These are phyloP conservation scores for Metarhizium anisopliae DNA, from an alignment of 2,329 filamentous ascomycete species.

Conservation along the genomic window DNA sequence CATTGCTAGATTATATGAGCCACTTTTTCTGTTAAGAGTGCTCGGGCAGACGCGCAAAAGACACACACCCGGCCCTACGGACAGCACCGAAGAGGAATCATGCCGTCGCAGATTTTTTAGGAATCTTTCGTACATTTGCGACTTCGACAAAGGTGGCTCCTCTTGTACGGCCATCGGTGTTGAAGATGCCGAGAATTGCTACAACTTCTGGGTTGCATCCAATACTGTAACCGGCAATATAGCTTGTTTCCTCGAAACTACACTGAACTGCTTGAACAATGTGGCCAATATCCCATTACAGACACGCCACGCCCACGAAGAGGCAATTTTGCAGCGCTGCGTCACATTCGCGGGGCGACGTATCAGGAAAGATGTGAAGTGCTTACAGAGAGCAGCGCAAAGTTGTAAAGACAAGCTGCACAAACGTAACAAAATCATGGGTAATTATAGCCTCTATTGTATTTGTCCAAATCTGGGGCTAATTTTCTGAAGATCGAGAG, in stretches of 20 bases:
- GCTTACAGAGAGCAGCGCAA: constrained; percentile 8
- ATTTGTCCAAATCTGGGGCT: background rate
- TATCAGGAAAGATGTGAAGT: constrained; percentile 13
- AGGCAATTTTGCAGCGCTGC: constrained; percentile 1
- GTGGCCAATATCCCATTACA: background rate
- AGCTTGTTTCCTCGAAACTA: background rate
- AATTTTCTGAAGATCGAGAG: background rate
- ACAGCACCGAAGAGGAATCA: background rate
- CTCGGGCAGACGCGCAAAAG: background rate
- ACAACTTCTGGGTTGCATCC: constrained; percentile 34
- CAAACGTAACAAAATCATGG: background rate
- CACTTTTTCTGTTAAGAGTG: background rate
- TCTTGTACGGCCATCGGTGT: constrained; percentile 36
- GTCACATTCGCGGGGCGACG: constrained; percentile 13
- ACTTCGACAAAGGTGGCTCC: constrained; percentile 34
- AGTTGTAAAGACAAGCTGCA: constrained; percentile 10
- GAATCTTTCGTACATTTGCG: constrained; percentile 35
- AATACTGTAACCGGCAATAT: constrained; percentile 20
- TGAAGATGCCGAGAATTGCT: constrained; percentile 21
- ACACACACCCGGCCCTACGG: background rate
- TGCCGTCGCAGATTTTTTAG: constrained; percentile 22
- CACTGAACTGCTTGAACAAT: constrained; percentile 11
- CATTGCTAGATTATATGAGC: background rate
- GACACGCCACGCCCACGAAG: background rate
- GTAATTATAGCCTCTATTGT: too few species aligned